Evolutionary conservation across 148 eudicot genomes (phyloP), one percentile per base, ranked within the genome.

Genomic region (Polygonum maritimum): DNA sequence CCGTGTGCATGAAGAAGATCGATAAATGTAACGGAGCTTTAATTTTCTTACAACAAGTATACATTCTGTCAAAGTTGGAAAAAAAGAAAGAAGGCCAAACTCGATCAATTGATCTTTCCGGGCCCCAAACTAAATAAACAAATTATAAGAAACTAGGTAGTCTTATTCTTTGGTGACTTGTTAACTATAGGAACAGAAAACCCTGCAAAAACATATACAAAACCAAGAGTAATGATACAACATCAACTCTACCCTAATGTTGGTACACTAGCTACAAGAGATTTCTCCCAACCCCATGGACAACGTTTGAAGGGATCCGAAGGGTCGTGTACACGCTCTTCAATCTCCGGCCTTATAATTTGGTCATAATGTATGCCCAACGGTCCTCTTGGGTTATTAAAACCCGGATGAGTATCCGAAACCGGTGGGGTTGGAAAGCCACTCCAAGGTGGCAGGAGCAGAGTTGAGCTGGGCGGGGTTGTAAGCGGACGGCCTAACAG

Each of bases 401-500:
- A 35, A 72, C 75, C 75, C 75, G 2, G 49, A 41, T 7, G 75
- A 72, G 54, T 44, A 72, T 6, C 75, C 75, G 19, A 8, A 72
- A 5, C 75, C 75, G 2, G 16, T 0, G 9, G 75, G 16, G 51
- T 72, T 72, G 0, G 49, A 48, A 21, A 72, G 52, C 75, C 75
- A 72, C 52, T 72, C 75, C 75, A 72, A 19, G 33, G 54, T 72
- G 49, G 75, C 75, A 19, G 75, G 75, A 0, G 75, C 52, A 0
- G 52, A 41, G 75, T 72, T 72, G 19, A 22, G 36, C 45, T 72
- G 75, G 6, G 52, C 49, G 33, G 49, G 49, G 12, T 13, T 16
- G 16, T 41, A 44, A 19, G 89, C 87, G 1, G 88, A 70, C 35
- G 97, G 89, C 88, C 92, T 85, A 14, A 90, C 83, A 2, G 91